Base-by-base conservation (phyloP, 2,329 filamentous ascomycete species). In the Diaporthe vexans region DNA sequence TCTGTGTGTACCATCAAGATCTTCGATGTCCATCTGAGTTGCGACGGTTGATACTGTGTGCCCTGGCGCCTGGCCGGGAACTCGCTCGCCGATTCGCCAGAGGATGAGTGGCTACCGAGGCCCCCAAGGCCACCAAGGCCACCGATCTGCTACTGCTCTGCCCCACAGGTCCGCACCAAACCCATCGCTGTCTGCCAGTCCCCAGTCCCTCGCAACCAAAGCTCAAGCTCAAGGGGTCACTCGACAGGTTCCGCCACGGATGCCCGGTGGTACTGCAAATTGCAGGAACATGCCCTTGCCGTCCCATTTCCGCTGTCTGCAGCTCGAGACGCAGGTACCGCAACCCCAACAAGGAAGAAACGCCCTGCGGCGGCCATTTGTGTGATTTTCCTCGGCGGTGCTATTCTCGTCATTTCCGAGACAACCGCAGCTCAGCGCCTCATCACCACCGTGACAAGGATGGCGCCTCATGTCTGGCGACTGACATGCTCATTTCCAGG, bases 341-440 rank as follows among this genome's bases (percentile, higher is more conserved):
- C 56, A 71, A 48, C 26, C 7, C 15, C 40, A 7, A 43, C 13
- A 43, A 29, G 54, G 35, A 65, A 43, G 67, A 71, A 74, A 74
- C 72, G 40, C 48, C 37, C 37, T 52, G 61, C 65, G 35, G 51
- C 48, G 48, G 57, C 72, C 72, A 54, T 21, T 24, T 63, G 65
- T 74, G 57, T 65, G 65, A 74, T 57, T 68, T 57, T 48, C 67
- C 67, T 71, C 48, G 48, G 52, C 37, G 57, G 40, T 74, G 67
- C 72, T 71, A 74, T 74, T 63, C 69, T 65, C 61, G 69, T 51
- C 72, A 46, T 56, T 54, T 71, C 72, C 72, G 72, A 74, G 48
- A 71, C 67, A 56, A 46, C 37, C 48, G 48, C 57, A 37, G 26
- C 40, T 71, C 72, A 71, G 37, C 51, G 43, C 67, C 33, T 67